A percentile compares a stretch with the other conserved stretches of the same genome.
These are phyloP conservation scores for Saksenaea vasiformis DNA, from an alignment of 371 early-diverging fungal genomes.

Conservation along the genomic window DNA sequence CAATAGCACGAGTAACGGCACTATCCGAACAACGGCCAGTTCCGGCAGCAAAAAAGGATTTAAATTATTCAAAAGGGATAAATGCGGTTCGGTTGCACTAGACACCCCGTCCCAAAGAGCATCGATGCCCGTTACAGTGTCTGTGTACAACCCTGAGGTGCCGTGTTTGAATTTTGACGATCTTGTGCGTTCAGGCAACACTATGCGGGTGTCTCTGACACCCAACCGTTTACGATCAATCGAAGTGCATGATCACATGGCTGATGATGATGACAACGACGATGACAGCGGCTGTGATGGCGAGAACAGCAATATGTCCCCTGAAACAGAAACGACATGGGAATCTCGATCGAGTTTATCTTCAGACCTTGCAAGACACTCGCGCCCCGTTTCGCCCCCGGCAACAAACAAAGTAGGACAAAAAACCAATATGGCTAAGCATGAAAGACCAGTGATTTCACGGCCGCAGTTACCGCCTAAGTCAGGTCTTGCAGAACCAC, in stretches of 20 bases:
- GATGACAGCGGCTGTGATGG: not conserved
- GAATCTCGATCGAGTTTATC: conserved; percentile 30
- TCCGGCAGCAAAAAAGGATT: conserved; percentile 38
- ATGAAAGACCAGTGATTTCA: not conserved
- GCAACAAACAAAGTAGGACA: conserved; percentile 8
- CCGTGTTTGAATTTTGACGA: conserved; percentile 49
- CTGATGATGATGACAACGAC: conserved; percentile 3
- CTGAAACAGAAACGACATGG: conserved; percentile 21
- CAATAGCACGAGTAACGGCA: conserved; percentile 24
- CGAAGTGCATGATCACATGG: conserved; percentile 41
- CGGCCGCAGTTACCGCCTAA: not conserved
- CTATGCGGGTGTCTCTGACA: conserved; percentile 56
- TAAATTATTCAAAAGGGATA: conserved; percentile 46
- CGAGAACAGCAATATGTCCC: not conserved
- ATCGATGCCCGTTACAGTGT: conserved; percentile 19
- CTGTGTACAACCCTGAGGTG: conserved; percentile 42
- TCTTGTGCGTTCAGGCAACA: conserved; percentile 53
- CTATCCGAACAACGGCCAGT: conserved; percentile 15
- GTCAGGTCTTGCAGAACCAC: not conserved
- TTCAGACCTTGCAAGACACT: not conserved
- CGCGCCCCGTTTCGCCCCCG: conserved; percentile 1
- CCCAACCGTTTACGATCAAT: conserved; percentile 58
- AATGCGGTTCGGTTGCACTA: conserved; percentile 19
- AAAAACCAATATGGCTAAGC: not conserved
- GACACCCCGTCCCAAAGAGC: conserved; percentile 7